Evolutionary conservation across 2,329 filamentous ascomycete genomes (phyloP).

Genomic region (Colletotrichum somersetense): DNA sequence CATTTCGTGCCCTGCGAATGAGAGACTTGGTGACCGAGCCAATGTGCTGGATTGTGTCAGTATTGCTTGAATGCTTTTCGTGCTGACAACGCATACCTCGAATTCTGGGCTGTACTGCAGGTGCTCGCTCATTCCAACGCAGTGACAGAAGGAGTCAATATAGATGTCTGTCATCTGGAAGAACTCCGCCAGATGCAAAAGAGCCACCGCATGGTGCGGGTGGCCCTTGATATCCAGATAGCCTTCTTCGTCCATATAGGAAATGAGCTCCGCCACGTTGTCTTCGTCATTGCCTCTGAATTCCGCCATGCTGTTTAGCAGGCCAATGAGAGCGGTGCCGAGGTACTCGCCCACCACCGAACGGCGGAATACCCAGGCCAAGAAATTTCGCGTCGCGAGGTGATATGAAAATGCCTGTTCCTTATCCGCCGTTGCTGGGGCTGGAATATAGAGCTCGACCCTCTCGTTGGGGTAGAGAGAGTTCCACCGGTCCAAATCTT

Average conservation of each 20-base stretch:
- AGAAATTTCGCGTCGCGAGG: constrained; percentile 78
- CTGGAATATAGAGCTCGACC: constrained; percentile 77
- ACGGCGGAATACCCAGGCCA: constrained; percentile 76
- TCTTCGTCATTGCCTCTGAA: constrained; percentile 67
- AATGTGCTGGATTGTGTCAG: constrained; percentile 57
- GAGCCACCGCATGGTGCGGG: constrained; percentile 76
- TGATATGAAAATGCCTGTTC: constrained; percentile 72
- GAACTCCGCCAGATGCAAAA: constrained; percentile 76
- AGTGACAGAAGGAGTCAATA: constrained; percentile 80
- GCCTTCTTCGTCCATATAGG: constrained; percentile 76
- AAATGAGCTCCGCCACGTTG: constrained; percentile 71
- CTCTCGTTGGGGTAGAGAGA: constrained; percentile 48
- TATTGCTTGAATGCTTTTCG: constrained; percentile 4
- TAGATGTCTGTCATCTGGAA: constrained; percentile 75
- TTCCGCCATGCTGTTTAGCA: constrained; percentile 75
- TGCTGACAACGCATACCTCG: constrained; percentile 59
- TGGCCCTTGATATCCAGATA: constrained; percentile 76
- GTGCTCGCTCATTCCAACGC: constrained; percentile 79
- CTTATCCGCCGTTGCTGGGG: constrained; percentile 66
- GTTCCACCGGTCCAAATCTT: constrained; percentile 51
- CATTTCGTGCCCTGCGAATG: constrained; percentile 71
- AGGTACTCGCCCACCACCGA: constrained; percentile 77
- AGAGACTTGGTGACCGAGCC: constrained; percentile 71
- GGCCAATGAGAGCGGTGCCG: constrained; percentile 71
- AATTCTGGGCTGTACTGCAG: constrained; percentile 71